A percentile compares a stretch with the other conserved stretches of the same genome.
Evolutionary conservation across 768 basidiomycete species (phyloP).

Genomic region (Punctularia strigosozonata): DNA sequence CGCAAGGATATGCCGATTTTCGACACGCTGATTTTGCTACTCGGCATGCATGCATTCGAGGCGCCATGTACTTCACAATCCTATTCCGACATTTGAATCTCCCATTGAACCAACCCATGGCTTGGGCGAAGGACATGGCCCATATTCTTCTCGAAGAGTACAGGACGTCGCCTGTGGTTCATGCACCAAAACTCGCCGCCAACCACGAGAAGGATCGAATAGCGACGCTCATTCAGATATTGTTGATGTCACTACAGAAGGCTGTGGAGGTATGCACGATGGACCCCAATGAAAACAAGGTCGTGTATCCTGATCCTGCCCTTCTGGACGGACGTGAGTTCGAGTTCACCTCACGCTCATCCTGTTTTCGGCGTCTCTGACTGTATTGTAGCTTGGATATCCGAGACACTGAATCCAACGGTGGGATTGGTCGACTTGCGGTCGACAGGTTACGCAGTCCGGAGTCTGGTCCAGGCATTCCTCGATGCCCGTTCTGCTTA

Average conservation of each 20-base stretch:
- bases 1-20: slow-evolving; percentile 58
- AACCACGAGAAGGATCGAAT: slow-evolving; percentile 11
- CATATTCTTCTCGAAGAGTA: slow-evolving; percentile 44
- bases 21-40: slow-evolving; percentile 49
- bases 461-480: slow-evolving; percentile 47
- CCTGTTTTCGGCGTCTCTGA: too few relatives aligned
- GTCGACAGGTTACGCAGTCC: slow-evolving; percentile 41
- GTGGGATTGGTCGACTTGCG: slow-evolving; percentile 28
- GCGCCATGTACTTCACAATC: slow-evolving; percentile 57
- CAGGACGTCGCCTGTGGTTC: slow-evolving; percentile 12
- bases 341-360: neutral
- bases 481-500: slow-evolving; percentile 41
- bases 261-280: slow-evolving; percentile 32
- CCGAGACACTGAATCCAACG: slow-evolving; percentile 32
- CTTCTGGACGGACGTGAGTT: slow-evolving; percentile 44
- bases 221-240: slow-evolving; percentile 31
- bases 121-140: slow-evolving; percentile 58
- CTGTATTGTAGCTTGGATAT: slow-evolving; percentile 48
- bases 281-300: slow-evolving; percentile 20
- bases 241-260: slow-evolving; percentile 45
- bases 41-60: slow-evolving; percentile 62
- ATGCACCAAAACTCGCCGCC: slow-evolving; percentile 8
- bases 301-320: slow-evolving; percentile 49
- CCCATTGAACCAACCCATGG: slow-evolving; percentile 37
- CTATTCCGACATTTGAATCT: slow-evolving; percentile 44